Conservation (phyloP, 768 basidiomycete genomes). For the Boletus huronensis region DNA sequence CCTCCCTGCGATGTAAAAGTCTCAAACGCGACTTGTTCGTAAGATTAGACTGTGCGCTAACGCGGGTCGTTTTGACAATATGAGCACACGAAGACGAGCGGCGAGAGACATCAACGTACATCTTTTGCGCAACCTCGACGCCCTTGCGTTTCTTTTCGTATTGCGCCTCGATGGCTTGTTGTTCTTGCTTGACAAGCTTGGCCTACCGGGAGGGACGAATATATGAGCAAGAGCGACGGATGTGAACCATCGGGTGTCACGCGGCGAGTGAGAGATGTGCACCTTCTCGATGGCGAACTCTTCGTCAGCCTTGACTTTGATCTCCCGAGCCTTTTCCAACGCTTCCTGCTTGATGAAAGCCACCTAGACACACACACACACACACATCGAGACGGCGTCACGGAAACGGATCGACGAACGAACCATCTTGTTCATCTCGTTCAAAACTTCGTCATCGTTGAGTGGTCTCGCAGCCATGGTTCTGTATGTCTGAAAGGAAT, state of each 20-base stretch:
- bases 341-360: conserved; percentile 99
- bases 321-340: conserved; percentile 94
- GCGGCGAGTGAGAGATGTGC: background rate
- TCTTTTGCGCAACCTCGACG: conserved; percentile 92
- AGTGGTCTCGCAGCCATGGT: conserved; percentile 73
- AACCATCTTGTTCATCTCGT: conserved; percentile 99
- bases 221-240: background rate
- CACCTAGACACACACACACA: conserved; percentile 49
- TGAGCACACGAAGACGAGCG: background rate
- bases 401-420: conserved; percentile 17
- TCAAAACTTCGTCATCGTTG: conserved; percentile 93
- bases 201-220: conserved; percentile 50
- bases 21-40: conserved; percentile 95
- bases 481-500: background rate
- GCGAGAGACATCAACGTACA: conserved; percentile 50
- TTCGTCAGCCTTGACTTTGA: conserved; percentile 95
- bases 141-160: conserved; percentile 97
- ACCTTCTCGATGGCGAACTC: conserved; percentile 99
- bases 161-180: conserved; percentile 88
- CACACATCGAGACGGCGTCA: background rate
- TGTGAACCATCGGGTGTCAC: background rate
- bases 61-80: background rate
- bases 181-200: conserved; percentile 95
- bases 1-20: conserved; percentile 87
- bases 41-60: conserved; percentile 91